Conservation (phyloP, 2,329 filamentous ascomycete genomes). For the Blastomyces emzantsi region DNA sequence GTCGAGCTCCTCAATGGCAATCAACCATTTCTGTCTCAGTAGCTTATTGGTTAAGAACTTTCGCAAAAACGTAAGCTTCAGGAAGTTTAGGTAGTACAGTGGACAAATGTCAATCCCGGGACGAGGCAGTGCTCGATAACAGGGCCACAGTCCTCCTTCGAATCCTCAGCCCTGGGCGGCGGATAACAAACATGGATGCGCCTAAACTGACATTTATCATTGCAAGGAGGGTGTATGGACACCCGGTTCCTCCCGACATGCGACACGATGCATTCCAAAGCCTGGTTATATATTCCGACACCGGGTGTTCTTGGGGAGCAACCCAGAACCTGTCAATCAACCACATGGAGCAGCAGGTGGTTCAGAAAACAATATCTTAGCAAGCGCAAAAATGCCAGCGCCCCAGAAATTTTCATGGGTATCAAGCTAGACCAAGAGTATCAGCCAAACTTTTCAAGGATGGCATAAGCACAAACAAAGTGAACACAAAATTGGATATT, state of each 20-base stretch:
- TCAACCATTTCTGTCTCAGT: neutral
- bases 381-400: neutral
- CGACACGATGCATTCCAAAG: neutral
- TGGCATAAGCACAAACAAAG: neutral
- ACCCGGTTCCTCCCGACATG: neutral
- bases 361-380: too few relatives aligned
- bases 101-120: neutral
- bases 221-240: neutral
- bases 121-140: constrained; percentile 2
- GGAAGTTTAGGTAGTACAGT: neutral
- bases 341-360: neutral
- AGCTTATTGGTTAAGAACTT: neutral
- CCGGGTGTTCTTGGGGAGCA: neutral
- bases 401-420: neutral
- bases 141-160: neutral
- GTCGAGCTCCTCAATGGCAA: neutral
- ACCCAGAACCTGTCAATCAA: neutral
- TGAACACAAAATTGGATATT: neutral
- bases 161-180: too few relatives aligned
- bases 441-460: neutral
- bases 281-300: neutral
- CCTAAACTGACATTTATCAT: neutral
- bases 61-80: neutral
- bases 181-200: neutral
- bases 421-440: neutral